Evolutionary conservation across 2,329 filamentous ascomycete genomes (phyloP), one percentile per base, ranked within the genome.

Genomic region (Phialocephala sp.): DNA sequence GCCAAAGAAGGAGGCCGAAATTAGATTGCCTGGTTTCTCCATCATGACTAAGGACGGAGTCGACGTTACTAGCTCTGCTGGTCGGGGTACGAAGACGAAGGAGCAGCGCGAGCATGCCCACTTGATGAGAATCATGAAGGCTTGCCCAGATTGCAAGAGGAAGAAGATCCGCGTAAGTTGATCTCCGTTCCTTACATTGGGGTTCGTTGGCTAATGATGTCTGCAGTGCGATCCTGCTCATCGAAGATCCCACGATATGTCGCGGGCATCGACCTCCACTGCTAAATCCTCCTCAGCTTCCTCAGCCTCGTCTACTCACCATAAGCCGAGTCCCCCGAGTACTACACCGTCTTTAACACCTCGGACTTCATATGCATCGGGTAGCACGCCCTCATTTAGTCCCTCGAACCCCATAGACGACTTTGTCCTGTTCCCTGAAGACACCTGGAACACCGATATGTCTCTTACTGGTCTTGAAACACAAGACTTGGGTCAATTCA

Each of bases 41-140:
- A 89, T 90, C 68, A 82, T 89, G 79, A 89, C 87, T 65, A 85
- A 82, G 74, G 86, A 88, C 68, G 87, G 87, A 57, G 78, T 79
- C 50, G 87, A 90, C 73, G 84, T 90, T 63, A 90, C 87, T 54
- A 85, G 87, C 76, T 82, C 84, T 63, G 85, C 85, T 15, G 87
- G 85, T 18, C 82, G 87, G 45, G 86, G 87, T 39, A 86, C 83
- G 76, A 89, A 89, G 79, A 88, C 87, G 60, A 88, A 87, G 80
- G 87, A 89, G 79, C 87, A 89, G 79, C 83, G 87, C 39, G 87
- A 89, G 61, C 87, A 89, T 73, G 87, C 87, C 6, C 87, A 89
- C 70, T 78, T 89, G 56, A 89, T 90, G 85, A 81, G 87, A 66
- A 87, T 87, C 73, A 86, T 89, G 75, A 89, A 89, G 79, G 87